These are phyloP conservation scores for Pythium phragmiticola DNA, from an alignment of 352 stramenopile genomes.

Conservation along the genomic window DNA sequence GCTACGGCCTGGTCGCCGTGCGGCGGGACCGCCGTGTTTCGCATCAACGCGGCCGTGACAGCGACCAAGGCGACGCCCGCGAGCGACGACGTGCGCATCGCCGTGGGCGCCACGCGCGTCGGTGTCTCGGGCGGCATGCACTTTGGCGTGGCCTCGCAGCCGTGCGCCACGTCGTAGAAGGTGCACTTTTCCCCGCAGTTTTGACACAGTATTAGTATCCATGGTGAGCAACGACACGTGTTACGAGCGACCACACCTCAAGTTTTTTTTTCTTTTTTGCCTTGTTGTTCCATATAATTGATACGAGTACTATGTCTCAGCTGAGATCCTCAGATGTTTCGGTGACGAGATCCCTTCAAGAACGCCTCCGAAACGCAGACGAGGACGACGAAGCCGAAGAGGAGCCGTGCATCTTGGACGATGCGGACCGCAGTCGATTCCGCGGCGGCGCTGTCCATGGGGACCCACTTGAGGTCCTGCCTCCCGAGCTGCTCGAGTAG, in stretches of 20 bases:
- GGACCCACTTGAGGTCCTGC: no score
- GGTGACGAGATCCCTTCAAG: neutral
- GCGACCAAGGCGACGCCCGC: conserved; percentile 12
- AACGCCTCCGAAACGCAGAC: neutral
- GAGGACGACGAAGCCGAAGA: neutral
- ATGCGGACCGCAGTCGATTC: no score
- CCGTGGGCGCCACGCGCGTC: conserved; percentile 21
- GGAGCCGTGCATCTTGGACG: no score
- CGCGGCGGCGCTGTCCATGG: no score
- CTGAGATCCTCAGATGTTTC: no score
- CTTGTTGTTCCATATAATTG: no score
- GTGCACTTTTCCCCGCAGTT: neutral
- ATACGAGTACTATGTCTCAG: no score
- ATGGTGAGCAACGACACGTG: no score
- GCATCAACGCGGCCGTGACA: conserved; percentile 31
- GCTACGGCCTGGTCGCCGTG: conserved; percentile 32
- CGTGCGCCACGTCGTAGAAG: neutral
- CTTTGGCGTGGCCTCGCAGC: conserved; percentile 28
- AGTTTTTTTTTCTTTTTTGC: no score
- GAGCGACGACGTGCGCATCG: conserved; percentile 18
- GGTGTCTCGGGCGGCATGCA: conserved; percentile 24
- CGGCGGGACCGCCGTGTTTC: conserved; percentile 22
- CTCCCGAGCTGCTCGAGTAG: no score
- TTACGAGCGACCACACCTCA: neutral
- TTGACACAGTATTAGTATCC: neutral